Base-by-base conservation (phyloP, 805 yeast species). In the Candida bentonensis region DNA sequence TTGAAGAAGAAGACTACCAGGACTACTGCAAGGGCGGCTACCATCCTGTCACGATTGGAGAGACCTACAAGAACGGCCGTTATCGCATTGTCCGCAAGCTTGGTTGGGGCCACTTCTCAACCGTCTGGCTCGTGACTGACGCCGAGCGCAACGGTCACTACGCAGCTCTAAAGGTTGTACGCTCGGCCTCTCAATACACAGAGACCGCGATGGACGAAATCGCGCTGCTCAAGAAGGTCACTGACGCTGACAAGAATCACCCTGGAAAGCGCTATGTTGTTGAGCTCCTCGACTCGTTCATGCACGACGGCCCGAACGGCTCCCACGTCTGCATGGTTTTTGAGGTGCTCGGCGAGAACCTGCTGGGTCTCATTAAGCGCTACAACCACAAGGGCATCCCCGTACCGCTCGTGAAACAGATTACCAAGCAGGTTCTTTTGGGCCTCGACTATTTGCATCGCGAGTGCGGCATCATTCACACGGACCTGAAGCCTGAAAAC, bases 51-150 rank as follows among this genome's bases (percentile, higher is more conserved):
- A 77, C 64, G 51, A 77, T 86, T 42, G 97, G 97, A 3, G 98
- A 94, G 59, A 63, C 64, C 21, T 89, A 81, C 62, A 82, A 85
- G 53, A 69, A 82, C 45, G 76, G 77, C 17, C 74, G 83, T 47
- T 92, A 92, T 60, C 70, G 79, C 1, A 63, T 92, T 42, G 88
- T 84, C 23, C 74, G 97, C 43, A 92, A 92, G 59, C 68, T 92
- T 3, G 99, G 99, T 0, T 92, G 99, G 99, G 99, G 99, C 27
- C 96, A 92, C 63, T 92, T 92, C 59, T 81, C 94, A 22, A 92
- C 95, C 1, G 96, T 85, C 21, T 88, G 96, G 96, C 67, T 84
- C 23, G 97, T 96, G 3, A 69, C 67, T 43, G 79, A 76, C 46
- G 50, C 53, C n/a, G 75, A 75, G 42, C 64, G 68, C 44, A 66